A percentile compares a stretch with the other conserved stretches of the same genome.
Evolutionary conservation across 257 asterid genomes (phyloP).

Genomic region (Solanum etuberosum): DNA sequence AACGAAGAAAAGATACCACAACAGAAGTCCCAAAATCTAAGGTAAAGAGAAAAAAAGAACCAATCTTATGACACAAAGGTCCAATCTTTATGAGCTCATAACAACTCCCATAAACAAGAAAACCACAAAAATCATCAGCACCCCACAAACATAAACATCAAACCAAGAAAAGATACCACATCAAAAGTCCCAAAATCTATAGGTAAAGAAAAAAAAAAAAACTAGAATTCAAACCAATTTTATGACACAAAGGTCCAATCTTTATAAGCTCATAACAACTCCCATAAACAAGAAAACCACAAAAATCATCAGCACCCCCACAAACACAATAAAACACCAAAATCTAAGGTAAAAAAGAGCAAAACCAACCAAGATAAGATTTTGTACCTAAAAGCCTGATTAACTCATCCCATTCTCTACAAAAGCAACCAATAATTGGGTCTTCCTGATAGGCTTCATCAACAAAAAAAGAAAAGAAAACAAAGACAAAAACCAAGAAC

Average conservation of each 20-base stretch:
- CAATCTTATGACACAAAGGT: background rate
- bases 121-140: background rate
- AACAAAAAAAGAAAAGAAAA: background rate
- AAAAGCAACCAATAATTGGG: slow-evolving; percentile 17
- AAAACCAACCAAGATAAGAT: slow-evolving; percentile 29
- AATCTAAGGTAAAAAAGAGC: background rate
- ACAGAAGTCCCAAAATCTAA: background rate
- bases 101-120: background rate
- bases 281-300: background rate
- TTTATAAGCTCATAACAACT: background rate
- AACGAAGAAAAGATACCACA: background rate
- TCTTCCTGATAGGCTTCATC: background rate
- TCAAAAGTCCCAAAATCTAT: background rate
- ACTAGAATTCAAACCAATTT: background rate
- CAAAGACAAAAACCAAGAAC: background rate
- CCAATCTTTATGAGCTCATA: background rate
- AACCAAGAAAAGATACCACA: background rate
- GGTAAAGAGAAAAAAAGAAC: background rate
- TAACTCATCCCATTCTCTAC: slow-evolving; percentile 19
- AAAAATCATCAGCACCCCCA: background rate
- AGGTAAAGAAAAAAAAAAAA: background rate
- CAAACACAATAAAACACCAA: background rate
- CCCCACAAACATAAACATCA: background rate
- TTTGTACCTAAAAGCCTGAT: slow-evolving; percentile 4
- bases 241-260: background rate